These are phyloP conservation scores for Termitomyces sp. DNA, from an alignment of 1,284 basidiomycete genomes.

Conservation along the genomic window DNA sequence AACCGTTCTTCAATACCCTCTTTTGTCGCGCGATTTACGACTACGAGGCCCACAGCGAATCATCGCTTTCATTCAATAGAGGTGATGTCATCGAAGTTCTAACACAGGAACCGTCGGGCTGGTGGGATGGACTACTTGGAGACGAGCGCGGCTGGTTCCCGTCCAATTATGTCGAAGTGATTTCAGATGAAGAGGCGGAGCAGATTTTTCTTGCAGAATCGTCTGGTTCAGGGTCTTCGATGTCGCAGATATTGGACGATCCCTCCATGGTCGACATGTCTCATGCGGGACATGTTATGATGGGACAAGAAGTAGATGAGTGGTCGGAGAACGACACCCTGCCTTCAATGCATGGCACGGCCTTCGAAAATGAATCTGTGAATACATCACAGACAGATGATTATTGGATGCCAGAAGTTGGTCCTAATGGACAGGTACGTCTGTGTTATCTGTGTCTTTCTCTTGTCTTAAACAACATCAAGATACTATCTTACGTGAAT, in stretches of 20 bases:
- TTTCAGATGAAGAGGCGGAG: slow-evolving; percentile 79
- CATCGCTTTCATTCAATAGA: slow-evolving; percentile 82
- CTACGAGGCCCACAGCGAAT: slow-evolving; percentile 83
- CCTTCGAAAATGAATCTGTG: slow-evolving; percentile 22
- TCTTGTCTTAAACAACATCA: slow-evolving; percentile 7
- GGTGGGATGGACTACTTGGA: slow-evolving; percentile 96
- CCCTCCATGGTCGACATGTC: slow-evolving; percentile 45
- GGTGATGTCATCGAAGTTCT: slow-evolving; percentile 94
- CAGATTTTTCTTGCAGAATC: slow-evolving; percentile 48
- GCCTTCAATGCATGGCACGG: slow-evolving; percentile 21
- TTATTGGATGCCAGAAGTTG: slow-evolving; percentile 77
- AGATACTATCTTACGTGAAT: slow-evolving; percentile 90
- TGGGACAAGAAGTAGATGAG: slow-evolving; percentile 36
- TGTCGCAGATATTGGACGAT: slow-evolving; percentile 19
- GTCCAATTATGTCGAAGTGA: slow-evolving; percentile 85
- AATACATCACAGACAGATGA: slow-evolving; percentile 50
- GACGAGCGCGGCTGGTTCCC: slow-evolving; percentile 97
- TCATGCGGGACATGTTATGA: slow-evolving; percentile 32
- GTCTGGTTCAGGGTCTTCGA: slow-evolving; percentile 27
- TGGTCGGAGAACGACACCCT: slow-evolving; percentile 42
- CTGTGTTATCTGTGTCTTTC: slow-evolving; percentile 3
- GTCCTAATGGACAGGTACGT: slow-evolving; percentile 66
- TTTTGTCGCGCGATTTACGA: slow-evolving; percentile 93
- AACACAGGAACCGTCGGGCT: slow-evolving; percentile 87
- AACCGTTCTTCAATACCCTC: slow-evolving; percentile 57